Percentiles rank a stretch among this genome's conserved stretches.
These are phyloP conservation scores for Biscogniauxia marginata DNA, from an alignment of 2,329 filamentous ascomycete genomes.

Conservation along the genomic window DNA sequence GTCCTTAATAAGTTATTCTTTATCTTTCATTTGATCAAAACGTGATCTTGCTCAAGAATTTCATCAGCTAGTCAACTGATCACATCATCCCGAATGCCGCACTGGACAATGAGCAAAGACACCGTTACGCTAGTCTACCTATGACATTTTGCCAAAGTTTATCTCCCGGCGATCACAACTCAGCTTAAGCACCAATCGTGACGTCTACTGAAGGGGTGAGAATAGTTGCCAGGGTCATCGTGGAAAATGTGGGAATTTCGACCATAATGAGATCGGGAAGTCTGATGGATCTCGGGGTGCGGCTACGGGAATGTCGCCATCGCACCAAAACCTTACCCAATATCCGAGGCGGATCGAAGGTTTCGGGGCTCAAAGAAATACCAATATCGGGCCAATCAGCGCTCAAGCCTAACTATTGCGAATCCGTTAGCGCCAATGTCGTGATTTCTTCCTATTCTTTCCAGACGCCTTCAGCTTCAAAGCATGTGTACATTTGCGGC, in stretches of 20 bases:
- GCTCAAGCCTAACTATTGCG: conserved; percentile 18
- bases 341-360: conserved; percentile 3
- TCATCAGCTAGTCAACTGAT: background rate
- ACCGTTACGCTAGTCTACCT: background rate
- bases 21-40: too few species aligned
- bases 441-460: conserved; percentile 36
- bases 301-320: background rate
- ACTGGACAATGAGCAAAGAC: background rate
- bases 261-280: background rate
- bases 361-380: conserved; percentile 19
- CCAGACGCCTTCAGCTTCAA: conserved; percentile 16
- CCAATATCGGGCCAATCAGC: conserved; percentile 27
- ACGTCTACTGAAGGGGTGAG: background rate
- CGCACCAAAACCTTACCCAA: background rate
- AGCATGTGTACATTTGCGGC: background rate
- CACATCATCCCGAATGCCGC: background rate
- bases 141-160: background rate
- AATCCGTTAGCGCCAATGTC: conserved; percentile 37
- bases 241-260: background rate
- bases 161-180: background rate
- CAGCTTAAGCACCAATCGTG: background rate
- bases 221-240: too few species aligned
- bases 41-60: background rate
- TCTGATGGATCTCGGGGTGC: background rate
- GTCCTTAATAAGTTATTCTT: too few species aligned